These are phyloP conservation scores for Gynochthodes officinalis DNA, from an alignment of 257 asterid genomes.

Conservation along the genomic window DNA sequence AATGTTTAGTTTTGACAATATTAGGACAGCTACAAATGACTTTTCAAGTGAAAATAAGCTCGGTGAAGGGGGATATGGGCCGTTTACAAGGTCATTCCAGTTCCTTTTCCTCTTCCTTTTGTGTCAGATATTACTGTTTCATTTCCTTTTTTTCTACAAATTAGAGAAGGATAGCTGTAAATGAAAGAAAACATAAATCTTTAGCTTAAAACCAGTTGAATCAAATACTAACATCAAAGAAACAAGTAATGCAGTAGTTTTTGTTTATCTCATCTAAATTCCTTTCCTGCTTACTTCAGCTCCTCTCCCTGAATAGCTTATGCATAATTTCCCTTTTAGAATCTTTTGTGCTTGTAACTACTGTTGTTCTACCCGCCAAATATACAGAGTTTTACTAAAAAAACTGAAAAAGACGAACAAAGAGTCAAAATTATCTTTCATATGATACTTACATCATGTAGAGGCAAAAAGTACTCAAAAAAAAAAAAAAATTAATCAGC, in stretches of 20 bases:
- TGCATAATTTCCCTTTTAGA: too few relatives aligned
- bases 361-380: background rate
- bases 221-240: background rate
- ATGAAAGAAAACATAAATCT: background rate
- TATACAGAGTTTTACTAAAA: too few relatives aligned
- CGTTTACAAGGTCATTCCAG: constrained; percentile 24
- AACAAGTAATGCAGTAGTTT: background rate
- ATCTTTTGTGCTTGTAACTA: too few relatives aligned
- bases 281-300: too few relatives aligned
- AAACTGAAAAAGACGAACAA: background rate
- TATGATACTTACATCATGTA: background rate
- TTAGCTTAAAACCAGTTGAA: background rate
- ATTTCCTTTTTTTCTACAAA: background rate
- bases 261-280: too few relatives aligned
- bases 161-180: background rate
- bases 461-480: too few relatives aligned
- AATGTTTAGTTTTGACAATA: constrained; percentile 15
- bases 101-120: background rate
- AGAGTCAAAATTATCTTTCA: background rate
- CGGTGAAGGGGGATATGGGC: constrained; percentile 29
- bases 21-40: constrained; percentile 21
- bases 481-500: too few relatives aligned
- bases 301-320: too few relatives aligned
- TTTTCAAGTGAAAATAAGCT: constrained; percentile 28
- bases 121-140: background rate